Percentiles rank a stretch among this genome's conserved stretches.
These are phyloP conservation scores for Tolypocladium cylindrosporum DNA, from an alignment of 2,329 filamentous ascomycete genomes.

Conservation along the genomic window DNA sequence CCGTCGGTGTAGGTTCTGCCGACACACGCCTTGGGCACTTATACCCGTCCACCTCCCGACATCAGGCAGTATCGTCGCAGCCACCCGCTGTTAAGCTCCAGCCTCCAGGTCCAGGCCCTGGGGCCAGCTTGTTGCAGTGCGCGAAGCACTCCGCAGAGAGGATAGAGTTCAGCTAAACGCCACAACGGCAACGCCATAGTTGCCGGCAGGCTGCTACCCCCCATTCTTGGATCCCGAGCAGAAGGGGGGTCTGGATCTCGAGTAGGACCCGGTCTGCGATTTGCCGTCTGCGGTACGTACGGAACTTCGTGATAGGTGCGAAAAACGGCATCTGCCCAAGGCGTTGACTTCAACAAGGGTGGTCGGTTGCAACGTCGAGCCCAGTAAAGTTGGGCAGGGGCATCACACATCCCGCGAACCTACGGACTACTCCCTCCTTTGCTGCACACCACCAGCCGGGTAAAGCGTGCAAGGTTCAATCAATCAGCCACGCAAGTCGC, in stretches of 20 bases:
- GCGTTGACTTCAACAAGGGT: not conserved
- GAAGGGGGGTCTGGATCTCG: not conserved
- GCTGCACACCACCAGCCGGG: not conserved
- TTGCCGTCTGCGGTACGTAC: too few species aligned
- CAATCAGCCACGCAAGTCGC: too few species aligned
- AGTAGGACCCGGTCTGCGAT: not conserved
- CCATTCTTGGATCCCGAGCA: not conserved
- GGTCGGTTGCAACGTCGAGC: too few species aligned
- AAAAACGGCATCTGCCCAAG: not conserved
- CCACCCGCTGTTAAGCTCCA: not conserved
- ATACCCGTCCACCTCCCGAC: not conserved
- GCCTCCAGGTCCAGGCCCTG: not conserved
- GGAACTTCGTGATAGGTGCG: not conserved
- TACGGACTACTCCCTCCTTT: too few species aligned
- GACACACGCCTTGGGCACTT: not conserved
- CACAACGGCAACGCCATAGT: not conserved
- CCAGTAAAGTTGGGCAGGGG: too few species aligned
- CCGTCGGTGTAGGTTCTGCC: not conserved
- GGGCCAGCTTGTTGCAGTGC: not conserved
- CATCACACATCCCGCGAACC: too few species aligned
- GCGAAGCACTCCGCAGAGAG: too few species aligned
- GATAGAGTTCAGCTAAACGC: not conserved
- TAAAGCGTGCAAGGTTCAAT: not conserved
- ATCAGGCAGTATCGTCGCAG: not conserved
- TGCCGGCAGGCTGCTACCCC: not conserved